Evolutionary conservation across 208 protist species (phyloP), one percentile per base, ranked within the genome.

Genomic region (Leishmania guyanensis): DNA sequence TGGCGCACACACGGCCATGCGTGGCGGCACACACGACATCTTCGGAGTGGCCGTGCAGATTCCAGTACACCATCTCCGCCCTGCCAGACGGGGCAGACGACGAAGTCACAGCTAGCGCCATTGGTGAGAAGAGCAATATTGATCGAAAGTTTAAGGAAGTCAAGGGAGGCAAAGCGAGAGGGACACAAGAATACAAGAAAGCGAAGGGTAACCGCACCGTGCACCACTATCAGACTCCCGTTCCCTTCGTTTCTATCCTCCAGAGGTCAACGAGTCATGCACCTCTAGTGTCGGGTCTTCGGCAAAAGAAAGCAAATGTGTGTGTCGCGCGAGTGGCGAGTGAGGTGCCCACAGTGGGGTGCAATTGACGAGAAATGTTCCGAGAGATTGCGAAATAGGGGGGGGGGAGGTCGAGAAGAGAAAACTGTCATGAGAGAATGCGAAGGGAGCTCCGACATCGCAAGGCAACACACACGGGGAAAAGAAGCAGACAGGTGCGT

Each of bases 41-140:
- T 39, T 82, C 90, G 17, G 89, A 71, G 84, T 97, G 94, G 12
- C 94, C 92, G 29, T 87, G 81, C 72, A 96, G 88, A 65, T 79
- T 84, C 90, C 92, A 95, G 16, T 80, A 62, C 77, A 75, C 51
- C 58, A 58, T 29, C 56, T 53, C 83, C 12, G n/a, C 29, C 2
- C 56, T 71, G 39, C 17, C 29, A 14, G 53, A 48, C 9, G n/a
- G 33, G 3, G 77, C 65, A 65, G 75, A 83, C 56, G 82, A 87
- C 50, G 85, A 75, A 3, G 78, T 70, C 10, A 89, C 81, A 2
- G 87, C 29, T 3, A 93, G 82, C 54, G 88, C 86, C 90, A 93
- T 92, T 29, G 14, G 26, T 69, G 46, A 56, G 6, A 76, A 62
- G 20, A 22, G 70, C 48, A n/a, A 10, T 3, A n/a, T 26, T 2